A percentile compares a stretch with the other conserved stretches of the same genome.
Conservation (phyloP, 2,329 filamentous ascomycete species). For the Pezicula carpinea region DNA sequence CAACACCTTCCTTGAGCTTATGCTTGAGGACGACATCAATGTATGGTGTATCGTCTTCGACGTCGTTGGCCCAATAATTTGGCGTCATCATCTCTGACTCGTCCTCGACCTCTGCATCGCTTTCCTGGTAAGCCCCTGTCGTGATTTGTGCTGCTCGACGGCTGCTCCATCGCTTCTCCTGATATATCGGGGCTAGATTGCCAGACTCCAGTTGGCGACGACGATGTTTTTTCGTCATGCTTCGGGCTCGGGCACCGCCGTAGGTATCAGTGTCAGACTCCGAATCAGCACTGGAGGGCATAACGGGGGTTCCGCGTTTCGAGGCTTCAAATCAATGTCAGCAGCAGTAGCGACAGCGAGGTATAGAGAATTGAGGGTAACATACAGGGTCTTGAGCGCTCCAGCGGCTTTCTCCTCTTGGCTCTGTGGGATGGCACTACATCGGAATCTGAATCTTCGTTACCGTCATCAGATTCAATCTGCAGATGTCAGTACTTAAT, state of each 20-base stretch:
- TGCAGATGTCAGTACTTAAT: slow-evolving; percentile 26
- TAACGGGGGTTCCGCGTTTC: slow-evolving; percentile 52
- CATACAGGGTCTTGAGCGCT: slow-evolving; percentile 60
- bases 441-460: slow-evolving; percentile 70
- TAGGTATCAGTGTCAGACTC: slow-evolving; percentile 68
- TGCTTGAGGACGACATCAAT: slow-evolving; percentile 92
- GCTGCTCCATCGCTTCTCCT: slow-evolving; percentile 88
- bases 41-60: slow-evolving; percentile 75
- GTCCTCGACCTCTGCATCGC: slow-evolving; percentile 59
- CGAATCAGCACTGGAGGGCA: slow-evolving; percentile 61
- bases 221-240: slow-evolving; percentile 70
- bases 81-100: slow-evolving; percentile 61
- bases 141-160: slow-evolving; percentile 73
- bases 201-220: slow-evolving; percentile 66
- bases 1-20: slow-evolving; percentile 65
- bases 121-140: slow-evolving; percentile 60
- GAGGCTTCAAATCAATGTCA: slow-evolving; percentile 41
- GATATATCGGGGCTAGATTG: slow-evolving; percentile 59
- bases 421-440: slow-evolving; percentile 52
- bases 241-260: slow-evolving; percentile 68
- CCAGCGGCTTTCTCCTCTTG: slow-evolving; percentile 62
- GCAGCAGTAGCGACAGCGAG: slow-evolving; percentile 12
- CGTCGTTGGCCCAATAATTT: slow-evolving; percentile 64
- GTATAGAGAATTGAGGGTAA: slow-evolving; percentile 12
- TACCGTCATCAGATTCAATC: slow-evolving; percentile 51